phyloP scores from a whole-genome alignment of 495 filamentous ascomycete species.

The Pseudotulostoma volvatum region DNA sequence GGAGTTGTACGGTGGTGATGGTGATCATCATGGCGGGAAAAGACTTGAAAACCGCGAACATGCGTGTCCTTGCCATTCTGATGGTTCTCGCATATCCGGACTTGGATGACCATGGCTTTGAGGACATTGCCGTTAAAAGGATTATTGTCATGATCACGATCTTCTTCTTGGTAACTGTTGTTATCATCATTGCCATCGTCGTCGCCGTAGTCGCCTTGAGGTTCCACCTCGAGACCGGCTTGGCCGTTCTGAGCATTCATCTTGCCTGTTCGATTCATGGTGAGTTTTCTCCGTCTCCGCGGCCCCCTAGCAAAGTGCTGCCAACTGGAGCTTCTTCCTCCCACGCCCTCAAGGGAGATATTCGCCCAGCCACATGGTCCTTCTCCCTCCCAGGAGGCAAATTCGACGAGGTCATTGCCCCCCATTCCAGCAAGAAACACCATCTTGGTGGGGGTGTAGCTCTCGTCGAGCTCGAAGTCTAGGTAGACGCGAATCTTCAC shows the following conservation, averaged over 20 bases:
- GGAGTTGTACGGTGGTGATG: conserved; percentile 11
- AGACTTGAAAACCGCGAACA: conserved; percentile 84
- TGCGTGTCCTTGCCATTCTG: conserved; percentile 99
- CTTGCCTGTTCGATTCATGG: conserved; percentile 1
- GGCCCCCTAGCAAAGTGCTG: conserved; percentile 23
- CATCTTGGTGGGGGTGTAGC: conserved; percentile 92
- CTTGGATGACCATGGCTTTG: conserved; percentile 71
- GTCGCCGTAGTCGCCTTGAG: conserved; percentile 5
- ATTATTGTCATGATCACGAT: conserved; percentile 16
- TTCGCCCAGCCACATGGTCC: conserved; percentile 81
- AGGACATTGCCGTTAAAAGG: conserved; percentile 49
- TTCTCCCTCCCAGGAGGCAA: conserved; percentile 57
- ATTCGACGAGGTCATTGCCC: conserved; percentile 71
- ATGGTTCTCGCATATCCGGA: conserved; percentile 84
- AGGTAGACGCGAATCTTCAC: conserved; percentile 71
- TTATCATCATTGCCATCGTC: conserved; percentile 9
- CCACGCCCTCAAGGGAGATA: conserved; percentile 55
- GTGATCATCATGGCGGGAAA: conserved; percentile 46
- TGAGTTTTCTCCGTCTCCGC: conserved; percentile 5
- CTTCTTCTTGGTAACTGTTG: conserved; percentile 19
- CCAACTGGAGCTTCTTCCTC: conserved; percentile 21
- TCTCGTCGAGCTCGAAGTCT: conserved; percentile 83
- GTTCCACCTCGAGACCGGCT: conserved; percentile 4
- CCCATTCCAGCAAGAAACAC: conserved; percentile 72
- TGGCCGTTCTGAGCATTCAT: conserved; percentile 1